Conservation (phyloP, 768 basidiomycete genomes). For the Bullera alba region DNA sequence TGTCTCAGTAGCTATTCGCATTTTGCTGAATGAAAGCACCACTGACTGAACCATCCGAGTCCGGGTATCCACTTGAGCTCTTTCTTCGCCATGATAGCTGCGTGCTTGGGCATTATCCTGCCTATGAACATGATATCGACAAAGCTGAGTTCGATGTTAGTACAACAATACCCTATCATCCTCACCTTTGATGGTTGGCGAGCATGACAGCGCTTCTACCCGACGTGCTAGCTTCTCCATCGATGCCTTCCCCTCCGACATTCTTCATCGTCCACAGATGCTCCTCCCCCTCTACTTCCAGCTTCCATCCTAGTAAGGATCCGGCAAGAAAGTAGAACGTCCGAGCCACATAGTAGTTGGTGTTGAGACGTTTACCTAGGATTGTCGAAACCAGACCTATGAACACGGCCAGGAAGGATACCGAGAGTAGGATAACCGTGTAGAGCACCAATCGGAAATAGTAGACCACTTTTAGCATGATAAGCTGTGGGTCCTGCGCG, state of each 20-base stretch:
- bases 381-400: conserved; percentile 60
- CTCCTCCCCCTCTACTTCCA: conserved; percentile 84
- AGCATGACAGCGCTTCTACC: conserved; percentile 64
- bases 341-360: conserved; percentile 73
- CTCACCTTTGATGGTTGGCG: conserved; percentile 72
- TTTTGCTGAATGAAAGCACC: too few species aligned
- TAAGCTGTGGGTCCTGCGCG: too few species aligned
- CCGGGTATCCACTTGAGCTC: conserved; percentile 71
- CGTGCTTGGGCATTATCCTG: conserved; percentile 71
- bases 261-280: conserved; percentile 50
- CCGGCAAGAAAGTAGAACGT: conserved; percentile 67
- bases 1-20: not conserved
- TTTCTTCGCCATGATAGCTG: conserved; percentile 88
- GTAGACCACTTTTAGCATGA: conserved; percentile 50
- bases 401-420: conserved; percentile 63
- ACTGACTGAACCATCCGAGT: conserved; percentile 68
- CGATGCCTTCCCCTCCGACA: conserved; percentile 12
- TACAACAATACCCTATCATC: conserved; percentile 40
- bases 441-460: conserved; percentile 62
- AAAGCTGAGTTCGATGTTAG: conserved; percentile 49
- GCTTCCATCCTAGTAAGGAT: conserved; percentile 57
- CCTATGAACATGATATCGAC: conserved; percentile 62
- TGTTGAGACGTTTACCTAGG: conserved; percentile 54
- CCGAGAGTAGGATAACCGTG: conserved; percentile 61
- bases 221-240: conserved; percentile 43